Evolutionary conservation across 306 rosid species (phyloP).

Genomic region (Vachellia collinsii): DNA sequence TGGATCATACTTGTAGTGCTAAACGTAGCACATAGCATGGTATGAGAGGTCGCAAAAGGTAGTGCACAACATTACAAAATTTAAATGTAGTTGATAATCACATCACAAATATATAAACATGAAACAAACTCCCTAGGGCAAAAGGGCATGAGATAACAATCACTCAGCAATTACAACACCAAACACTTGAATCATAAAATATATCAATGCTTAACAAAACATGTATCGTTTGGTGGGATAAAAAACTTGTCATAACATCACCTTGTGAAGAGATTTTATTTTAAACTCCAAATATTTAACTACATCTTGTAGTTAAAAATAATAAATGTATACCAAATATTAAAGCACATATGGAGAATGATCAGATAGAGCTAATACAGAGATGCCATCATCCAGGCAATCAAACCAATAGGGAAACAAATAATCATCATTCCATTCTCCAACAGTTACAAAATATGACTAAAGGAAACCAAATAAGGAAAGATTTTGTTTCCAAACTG

Average conservation of each 20-base stretch:
- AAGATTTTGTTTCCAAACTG: not conserved
- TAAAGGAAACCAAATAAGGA: not conserved
- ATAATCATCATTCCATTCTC: conserved; percentile 28
- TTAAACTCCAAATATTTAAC: not conserved
- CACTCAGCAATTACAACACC: not conserved
- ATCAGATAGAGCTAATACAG: conserved; percentile 40
- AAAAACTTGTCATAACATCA: not conserved
- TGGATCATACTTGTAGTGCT: not conserved
- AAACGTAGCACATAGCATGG: not conserved
- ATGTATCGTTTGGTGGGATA: too few relatives aligned
- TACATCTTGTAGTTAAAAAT: not conserved
- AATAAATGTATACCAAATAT: not conserved
- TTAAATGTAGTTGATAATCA: not conserved
- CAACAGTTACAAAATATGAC: not conserved
- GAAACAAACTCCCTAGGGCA: not conserved
- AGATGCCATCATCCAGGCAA: conserved; percentile 43
- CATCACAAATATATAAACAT: not conserved
- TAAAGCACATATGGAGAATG: conserved; percentile 32
- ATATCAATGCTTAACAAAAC: not conserved
- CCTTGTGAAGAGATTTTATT: not conserved
- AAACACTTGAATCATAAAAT: not conserved
- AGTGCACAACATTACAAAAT: not conserved
- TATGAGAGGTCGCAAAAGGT: not conserved
- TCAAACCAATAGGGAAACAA: conserved; percentile 53
- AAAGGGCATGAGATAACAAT: not conserved